Conservation (phyloP, 2,329 filamentous ascomycete genomes). For the Ascosphaera pollenicola region DNA sequence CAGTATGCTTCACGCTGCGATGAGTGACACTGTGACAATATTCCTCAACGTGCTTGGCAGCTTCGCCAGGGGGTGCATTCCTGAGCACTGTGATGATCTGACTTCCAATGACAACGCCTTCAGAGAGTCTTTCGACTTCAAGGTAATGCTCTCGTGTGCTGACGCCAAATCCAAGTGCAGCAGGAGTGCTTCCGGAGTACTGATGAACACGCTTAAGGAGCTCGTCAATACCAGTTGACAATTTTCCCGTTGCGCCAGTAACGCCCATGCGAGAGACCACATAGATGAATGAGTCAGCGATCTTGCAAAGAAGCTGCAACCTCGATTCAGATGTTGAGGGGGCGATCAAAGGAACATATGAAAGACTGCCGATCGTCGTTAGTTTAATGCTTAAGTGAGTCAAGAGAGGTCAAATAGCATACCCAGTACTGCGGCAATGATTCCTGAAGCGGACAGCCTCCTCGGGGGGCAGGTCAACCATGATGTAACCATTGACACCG, state of each 20-base stretch:
- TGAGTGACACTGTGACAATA: constrained; percentile 60
- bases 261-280: constrained; percentile 95
- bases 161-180: constrained; percentile 87
- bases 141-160: constrained; percentile 89
- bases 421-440: constrained; percentile 57
- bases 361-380: constrained; percentile 38
- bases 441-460: constrained; percentile 84
- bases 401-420: constrained; percentile 12
- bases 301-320: constrained; percentile 89
- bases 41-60: constrained; percentile 54
- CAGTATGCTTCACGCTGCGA: constrained; percentile 25
- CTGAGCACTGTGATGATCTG: constrained; percentile 73
- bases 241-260: constrained; percentile 64
- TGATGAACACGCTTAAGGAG: constrained; percentile 71
- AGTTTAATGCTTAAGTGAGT: constrained; percentile 1
- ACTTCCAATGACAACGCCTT: constrained; percentile 91
- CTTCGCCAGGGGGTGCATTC: constrained; percentile 42
- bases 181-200: constrained; percentile 75
- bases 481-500: constrained; percentile 88
- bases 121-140: constrained; percentile 60
- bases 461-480: constrained; percentile 87
- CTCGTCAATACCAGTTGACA: constrained; percentile 63
- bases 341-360: constrained; percentile 91
- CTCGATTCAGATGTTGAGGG: constrained; percentile 78
- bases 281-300: constrained; percentile 97